Evolutionary conservation across 768 basidiomycete species (phyloP).

Genomic region (Sarcomyxa edulis): DNA sequence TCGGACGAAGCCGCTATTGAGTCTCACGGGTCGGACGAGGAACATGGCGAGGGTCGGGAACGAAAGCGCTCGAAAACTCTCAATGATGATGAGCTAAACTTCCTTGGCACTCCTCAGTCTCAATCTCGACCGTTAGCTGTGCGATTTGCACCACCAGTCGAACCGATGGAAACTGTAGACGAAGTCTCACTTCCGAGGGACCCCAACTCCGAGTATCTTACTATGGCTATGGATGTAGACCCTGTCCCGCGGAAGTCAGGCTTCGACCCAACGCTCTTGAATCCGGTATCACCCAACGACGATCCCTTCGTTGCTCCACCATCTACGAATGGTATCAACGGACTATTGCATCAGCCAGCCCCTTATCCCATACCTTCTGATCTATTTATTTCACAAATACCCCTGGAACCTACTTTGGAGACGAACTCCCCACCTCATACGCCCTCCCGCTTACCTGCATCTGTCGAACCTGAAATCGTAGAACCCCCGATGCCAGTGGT

Average conservation of each 20-base stretch:
- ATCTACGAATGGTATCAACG: slow-evolving; percentile 4
- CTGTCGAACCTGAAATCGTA: slow-evolving; percentile 11
- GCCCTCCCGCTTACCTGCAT: slow-evolving; percentile 15
- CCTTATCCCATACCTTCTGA: background rate
- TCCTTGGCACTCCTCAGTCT: slow-evolving; percentile 29
- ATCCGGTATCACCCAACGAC: slow-evolving; percentile 8
- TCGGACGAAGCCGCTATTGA: slow-evolving; percentile 50
- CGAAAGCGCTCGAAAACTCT: slow-evolving; percentile 54
- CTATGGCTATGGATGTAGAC: slow-evolving; percentile 7
- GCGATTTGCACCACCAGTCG: slow-evolving; percentile 39
- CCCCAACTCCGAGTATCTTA: background rate
- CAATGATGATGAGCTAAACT: slow-evolving; percentile 38
- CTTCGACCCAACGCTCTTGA: slow-evolving; percentile 13
- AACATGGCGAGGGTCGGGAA: slow-evolving; percentile 39
- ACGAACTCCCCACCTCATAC: slow-evolving; percentile 15
- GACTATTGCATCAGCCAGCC: slow-evolving; percentile 1
- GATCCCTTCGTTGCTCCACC: slow-evolving; percentile 8
- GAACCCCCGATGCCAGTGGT: slow-evolving; percentile 34
- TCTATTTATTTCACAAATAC: background rate
- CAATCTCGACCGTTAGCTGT: slow-evolving; percentile 30
- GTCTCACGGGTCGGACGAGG: slow-evolving; percentile 49
- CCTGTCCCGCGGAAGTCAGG: slow-evolving; percentile 4
- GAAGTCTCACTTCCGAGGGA: background rate
- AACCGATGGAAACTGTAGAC: slow-evolving; percentile 6
- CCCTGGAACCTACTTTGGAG: slow-evolving; percentile 9